Conservation (phyloP, 164 flowering plant genomes). For the Akebia trifoliata region DNA sequence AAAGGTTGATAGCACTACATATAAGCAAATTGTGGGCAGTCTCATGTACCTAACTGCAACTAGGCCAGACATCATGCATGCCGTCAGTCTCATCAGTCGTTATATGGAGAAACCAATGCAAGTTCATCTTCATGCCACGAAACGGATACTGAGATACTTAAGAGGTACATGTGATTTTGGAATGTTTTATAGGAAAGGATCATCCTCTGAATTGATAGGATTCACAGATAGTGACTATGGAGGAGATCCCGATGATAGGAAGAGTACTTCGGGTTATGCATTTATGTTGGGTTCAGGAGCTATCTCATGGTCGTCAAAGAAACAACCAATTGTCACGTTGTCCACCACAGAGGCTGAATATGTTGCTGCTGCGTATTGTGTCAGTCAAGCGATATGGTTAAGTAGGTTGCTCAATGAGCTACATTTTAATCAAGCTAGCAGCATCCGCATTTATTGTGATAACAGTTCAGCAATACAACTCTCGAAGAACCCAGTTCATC, state of each 20-base stretch:
- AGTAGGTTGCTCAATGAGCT: slow-evolving; percentile 7
- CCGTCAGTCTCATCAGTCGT: background rate
- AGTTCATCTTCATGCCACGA: background rate
- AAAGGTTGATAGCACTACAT: background rate
- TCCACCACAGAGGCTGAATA: background rate
- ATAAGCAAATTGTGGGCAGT: background rate
- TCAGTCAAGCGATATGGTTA: slow-evolving; percentile 1
- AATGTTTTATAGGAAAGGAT: background rate
- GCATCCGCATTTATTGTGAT: slow-evolving; percentile 4
- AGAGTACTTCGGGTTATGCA: too few species aligned
- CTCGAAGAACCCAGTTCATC: too few species aligned
- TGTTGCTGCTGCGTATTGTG: background rate
- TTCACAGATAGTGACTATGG: background rate
- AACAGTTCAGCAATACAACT: background rate
- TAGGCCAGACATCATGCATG: slow-evolving; percentile 1
- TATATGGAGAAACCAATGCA: background rate
- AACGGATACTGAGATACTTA: background rate
- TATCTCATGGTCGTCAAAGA: background rate
- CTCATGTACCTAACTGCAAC: background rate
- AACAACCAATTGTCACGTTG: background rate
- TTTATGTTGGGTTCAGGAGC: background rate
- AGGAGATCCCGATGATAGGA: background rate
- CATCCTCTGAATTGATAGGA: too few species aligned
- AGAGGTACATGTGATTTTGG: background rate
- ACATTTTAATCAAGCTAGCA: background rate